phyloP scores from a whole-genome alignment of 441 rosid genomes.

The Pelargonium fulgidum region DNA sequence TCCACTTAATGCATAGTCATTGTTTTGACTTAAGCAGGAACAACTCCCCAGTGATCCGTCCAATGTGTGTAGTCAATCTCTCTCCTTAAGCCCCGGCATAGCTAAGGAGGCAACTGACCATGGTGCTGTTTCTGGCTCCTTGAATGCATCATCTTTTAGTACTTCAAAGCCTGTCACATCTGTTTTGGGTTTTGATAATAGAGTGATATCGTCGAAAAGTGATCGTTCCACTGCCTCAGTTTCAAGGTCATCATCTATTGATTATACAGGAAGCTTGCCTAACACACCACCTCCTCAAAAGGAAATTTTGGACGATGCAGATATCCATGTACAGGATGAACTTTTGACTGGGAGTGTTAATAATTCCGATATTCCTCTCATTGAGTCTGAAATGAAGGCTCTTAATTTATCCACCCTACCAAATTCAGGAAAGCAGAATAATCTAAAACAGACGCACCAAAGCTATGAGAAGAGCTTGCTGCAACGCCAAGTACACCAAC shows the following conservation, averaged over 20 bases:
- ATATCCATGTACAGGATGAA: slow-evolving; percentile 15
- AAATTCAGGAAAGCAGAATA: slow-evolving; percentile 24
- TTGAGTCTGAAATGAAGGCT: slow-evolving; percentile 35
- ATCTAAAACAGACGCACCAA: slow-evolving; percentile 28
- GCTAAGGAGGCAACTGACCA: slow-evolving; percentile 28
- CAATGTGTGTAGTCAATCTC: slow-evolving; percentile 36
- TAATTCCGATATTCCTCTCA: slow-evolving; percentile 20
- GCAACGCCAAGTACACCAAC: slow-evolving; percentile 29
- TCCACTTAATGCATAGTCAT: slow-evolving; percentile 7
- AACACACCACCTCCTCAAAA: slow-evolving; percentile 12
- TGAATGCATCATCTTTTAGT: slow-evolving; percentile 22
- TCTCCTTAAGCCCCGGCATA: slow-evolving; percentile 33
- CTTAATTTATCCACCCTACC: slow-evolving; percentile 31
- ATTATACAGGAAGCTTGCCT: slow-evolving; percentile 20
- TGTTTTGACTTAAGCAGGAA: slow-evolving; percentile 32
- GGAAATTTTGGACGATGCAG: slow-evolving; percentile 18
- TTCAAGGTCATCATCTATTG: slow-evolving; percentile 22
- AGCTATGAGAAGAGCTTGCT: slow-evolving; percentile 15
- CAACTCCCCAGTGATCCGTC: slow-evolving; percentile 30
- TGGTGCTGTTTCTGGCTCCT: slow-evolving; percentile 29
- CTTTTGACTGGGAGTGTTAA: slow-evolving; percentile 17
- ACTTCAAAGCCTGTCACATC: slow-evolving; percentile 24
- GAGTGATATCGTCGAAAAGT: slow-evolving; percentile 11
- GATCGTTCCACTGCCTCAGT: slow-evolving; percentile 16
- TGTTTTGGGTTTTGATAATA: slow-evolving; percentile 20